Base-by-base conservation (phyloP, 805 yeast genomes). In the Lipomyces japonicus region DNA sequence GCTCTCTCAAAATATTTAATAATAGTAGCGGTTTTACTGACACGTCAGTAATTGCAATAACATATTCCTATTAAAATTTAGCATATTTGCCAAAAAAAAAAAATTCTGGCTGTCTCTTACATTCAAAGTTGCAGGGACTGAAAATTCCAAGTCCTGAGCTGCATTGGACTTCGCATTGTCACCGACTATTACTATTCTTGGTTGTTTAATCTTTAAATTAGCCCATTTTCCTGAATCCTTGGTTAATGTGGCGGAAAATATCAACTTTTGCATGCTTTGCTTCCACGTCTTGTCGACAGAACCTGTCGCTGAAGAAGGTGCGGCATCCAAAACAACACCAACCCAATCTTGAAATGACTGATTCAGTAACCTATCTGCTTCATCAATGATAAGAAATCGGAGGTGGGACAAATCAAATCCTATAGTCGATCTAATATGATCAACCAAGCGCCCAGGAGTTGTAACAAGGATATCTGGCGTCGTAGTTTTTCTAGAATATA, bases 261-360 rank as follows among this genome's bases (percentile, higher is more conserved):
- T 75, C 65, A 91, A 74, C 59, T 90, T 78, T 70, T 71, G 83
- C 28, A 37, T 69, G 65, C 63, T n/a, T 25, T 39, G 21, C 36
- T 54, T 22, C 40, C 36, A 25, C 52, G 50, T 1, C 24, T 39
- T 31, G 5, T 18, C 36, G 16, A 16, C 47, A 12, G 22, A 44
- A 3, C 3, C 18, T 12, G 14, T 47, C 9, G 42, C 22, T 10
- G 47, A 0, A 57, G 44, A 12, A 9, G 57, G 41, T 25, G 50
- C 21, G 1, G 63, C 58, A 44, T 44, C 48, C 39, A 63, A 62
- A 5, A 73, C 40, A 71, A 74, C 59, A 63, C 75, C 73, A 69
- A 86, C 77, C 99, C 99, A 93, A 65, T 89, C 88, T 68, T 93
- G 97, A 68, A 88, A 93, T 12, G 86, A 79, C 66, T 93, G 97